Percentiles rank a stretch among this genome's conserved stretches.
Conservation (phyloP, 106 monocot genomes). For the Dendrobium catenatum region DNA sequence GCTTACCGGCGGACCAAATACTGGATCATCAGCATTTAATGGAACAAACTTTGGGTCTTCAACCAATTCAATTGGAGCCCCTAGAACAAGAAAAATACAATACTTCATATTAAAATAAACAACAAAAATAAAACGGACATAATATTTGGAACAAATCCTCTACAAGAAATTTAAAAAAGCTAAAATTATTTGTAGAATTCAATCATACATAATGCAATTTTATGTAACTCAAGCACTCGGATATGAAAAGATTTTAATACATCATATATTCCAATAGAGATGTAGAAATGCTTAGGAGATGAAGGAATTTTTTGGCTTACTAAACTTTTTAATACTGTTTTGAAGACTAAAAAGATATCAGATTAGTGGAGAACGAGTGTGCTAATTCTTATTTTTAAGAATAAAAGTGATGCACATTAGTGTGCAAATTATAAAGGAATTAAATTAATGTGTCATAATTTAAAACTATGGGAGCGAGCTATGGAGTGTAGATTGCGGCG, state of each 20-base stretch:
- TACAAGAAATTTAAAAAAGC: too few relatives aligned
- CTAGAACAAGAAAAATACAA: conserved; percentile 19
- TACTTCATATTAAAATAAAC: not conserved
- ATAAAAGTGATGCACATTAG: too few relatives aligned
- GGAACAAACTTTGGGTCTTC: conserved; percentile 93
- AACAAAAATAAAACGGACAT: not conserved
- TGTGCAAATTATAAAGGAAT: too few relatives aligned
- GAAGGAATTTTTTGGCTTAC: too few relatives aligned
- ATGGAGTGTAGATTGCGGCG: too few relatives aligned
- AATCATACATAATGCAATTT: not conserved
- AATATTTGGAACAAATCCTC: not conserved
- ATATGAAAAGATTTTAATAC: not conserved
- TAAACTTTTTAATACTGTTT: too few relatives aligned
- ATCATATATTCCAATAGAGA: not conserved
- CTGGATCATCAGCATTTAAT: conserved; percentile 69
- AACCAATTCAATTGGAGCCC: conserved; percentile 35
- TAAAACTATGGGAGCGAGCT: too few relatives aligned
- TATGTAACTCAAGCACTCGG: not conserved
- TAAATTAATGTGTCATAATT: too few relatives aligned
- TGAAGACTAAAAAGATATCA: too few relatives aligned
- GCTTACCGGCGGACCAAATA: conserved; percentile 89
- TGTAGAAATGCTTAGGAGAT: too few relatives aligned
- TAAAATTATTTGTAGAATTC: not conserved
- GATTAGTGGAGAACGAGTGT: too few relatives aligned
- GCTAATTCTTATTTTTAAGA: too few relatives aligned